Conservation (phyloP, 2,329 filamentous ascomycete genomes). For the Chaetomiaceae sp. region DNA sequence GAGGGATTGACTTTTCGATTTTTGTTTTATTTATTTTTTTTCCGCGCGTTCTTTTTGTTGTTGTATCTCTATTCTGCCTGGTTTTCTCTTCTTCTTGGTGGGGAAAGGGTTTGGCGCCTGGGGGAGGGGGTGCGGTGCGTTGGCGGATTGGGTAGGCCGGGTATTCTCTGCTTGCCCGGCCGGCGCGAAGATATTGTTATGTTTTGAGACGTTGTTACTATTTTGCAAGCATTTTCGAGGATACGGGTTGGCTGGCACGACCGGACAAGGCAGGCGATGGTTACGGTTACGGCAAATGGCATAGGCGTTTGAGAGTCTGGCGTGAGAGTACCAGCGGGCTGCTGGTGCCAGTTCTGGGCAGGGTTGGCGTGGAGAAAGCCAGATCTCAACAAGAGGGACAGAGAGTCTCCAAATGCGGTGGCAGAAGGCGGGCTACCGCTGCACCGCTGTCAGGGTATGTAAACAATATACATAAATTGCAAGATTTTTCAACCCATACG, state of each 20-base stretch:
- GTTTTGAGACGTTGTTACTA: not conserved
- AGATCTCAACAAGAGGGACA: not conserved
- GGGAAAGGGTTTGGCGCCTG: too few species aligned
- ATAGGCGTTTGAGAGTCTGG: constrained; percentile 11
- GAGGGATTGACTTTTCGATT: constrained; percentile 57
- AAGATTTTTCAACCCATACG: too few species aligned
- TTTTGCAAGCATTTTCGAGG: constrained; percentile 17
- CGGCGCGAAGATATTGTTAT: not conserved
- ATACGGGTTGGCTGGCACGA: not conserved
- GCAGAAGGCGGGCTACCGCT: not conserved
- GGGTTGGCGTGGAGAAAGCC: not conserved
- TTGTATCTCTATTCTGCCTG: not conserved
- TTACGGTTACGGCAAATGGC: not conserved
- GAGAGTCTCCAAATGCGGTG: not conserved
- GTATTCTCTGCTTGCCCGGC: not conserved
- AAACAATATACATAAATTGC: not conserved
- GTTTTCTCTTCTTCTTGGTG: too few species aligned
- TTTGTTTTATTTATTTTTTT: not conserved
- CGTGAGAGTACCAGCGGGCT: not conserved
- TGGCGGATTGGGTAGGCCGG: not conserved
- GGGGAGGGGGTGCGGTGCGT: not conserved
- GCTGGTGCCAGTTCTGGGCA: not conserved
- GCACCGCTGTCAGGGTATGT: not conserved
- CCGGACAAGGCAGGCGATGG: not conserved
- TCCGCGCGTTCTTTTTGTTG: not conserved